phyloP scores from a whole-genome alignment of 371 early-diverging fungal species.

The Lichtheimia ramosa region DNA sequence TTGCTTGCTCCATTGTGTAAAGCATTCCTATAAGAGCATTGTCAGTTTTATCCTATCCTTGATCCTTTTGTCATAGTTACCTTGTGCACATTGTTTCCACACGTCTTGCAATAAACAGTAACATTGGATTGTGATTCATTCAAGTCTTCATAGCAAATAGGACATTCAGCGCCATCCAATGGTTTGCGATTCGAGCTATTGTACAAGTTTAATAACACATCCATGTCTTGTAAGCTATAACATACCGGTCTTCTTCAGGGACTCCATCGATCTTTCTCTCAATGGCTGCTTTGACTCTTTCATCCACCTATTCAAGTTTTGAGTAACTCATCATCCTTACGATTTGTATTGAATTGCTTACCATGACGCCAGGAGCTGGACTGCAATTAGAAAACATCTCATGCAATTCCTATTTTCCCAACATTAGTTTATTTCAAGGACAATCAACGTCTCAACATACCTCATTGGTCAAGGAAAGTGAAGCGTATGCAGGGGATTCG shows the following conservation, averaged over 20 bases:
- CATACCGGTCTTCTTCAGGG: not conserved
- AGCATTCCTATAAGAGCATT: conserved; percentile 18
- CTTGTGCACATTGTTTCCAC: conserved; percentile 41
- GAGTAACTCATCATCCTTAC: not conserved
- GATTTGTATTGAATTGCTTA: conserved; percentile 1
- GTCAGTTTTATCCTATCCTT: not conserved
- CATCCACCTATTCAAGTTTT: conserved; percentile 2
- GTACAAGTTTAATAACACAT: not conserved
- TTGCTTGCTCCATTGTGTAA: conserved; percentile 23
- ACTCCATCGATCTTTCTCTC: conserved; percentile 5
- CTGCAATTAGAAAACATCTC: conserved; percentile 10
- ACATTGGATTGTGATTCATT: conserved; percentile 15
- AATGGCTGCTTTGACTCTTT: conserved; percentile 1
- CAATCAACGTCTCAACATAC: not conserved
- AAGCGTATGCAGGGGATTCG: conserved; percentile 7
- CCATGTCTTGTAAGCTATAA: not conserved
- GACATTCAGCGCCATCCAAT: conserved; percentile 37
- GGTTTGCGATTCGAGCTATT: conserved; percentile 20
- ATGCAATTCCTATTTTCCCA: conserved; percentile 6
- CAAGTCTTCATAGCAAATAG: conserved; percentile 42
- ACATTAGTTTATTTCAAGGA: not conserved
- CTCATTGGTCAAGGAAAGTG: not conserved
- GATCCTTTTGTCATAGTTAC: conserved; percentile 14
- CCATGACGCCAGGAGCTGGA: conserved; percentile 21
- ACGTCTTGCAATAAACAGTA: conserved; percentile 28